These are phyloP conservation scores for Spathaspora hagerdaliae DNA, from an alignment of 805 yeast genomes.

Conservation along the genomic window DNA sequence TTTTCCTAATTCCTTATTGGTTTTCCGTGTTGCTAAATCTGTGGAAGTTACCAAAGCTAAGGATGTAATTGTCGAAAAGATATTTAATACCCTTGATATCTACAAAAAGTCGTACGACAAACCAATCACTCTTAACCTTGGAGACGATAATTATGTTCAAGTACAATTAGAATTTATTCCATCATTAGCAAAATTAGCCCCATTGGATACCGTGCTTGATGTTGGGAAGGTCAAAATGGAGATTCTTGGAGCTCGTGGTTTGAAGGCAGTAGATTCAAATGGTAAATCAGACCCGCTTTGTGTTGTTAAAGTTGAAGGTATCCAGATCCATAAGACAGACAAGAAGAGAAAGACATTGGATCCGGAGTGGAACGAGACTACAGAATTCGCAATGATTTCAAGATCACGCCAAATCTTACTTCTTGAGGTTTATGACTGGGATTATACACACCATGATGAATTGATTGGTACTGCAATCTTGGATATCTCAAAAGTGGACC, in stretches of 20 bases:
- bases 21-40: constrained; percentile 55
- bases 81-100: constrained; percentile 50
- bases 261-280: constrained; percentile 61
- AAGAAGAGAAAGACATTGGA: constrained; percentile 61
- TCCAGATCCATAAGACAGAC: constrained; percentile 53
- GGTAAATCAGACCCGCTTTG: constrained; percentile 78
- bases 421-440: constrained; percentile 69
- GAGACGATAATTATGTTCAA: constrained; percentile 33
- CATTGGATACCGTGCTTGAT: constrained; percentile 60
- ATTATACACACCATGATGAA: constrained; percentile 67
- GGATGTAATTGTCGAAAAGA: constrained; percentile 50
- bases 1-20: constrained; percentile 53
- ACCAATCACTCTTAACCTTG: constrained; percentile 45
- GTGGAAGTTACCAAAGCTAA: constrained; percentile 43
- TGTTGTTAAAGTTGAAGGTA: constrained; percentile 49
- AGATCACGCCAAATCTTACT: constrained; percentile 50
- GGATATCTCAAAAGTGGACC: constrained; percentile 48
- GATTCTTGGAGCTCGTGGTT: constrained; percentile 50
- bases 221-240: constrained; percentile 62
- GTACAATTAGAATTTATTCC: constrained; percentile 63
- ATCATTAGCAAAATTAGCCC: constrained; percentile 47
- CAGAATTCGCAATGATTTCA: constrained; percentile 58
- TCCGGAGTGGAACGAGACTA: constrained; percentile 74
- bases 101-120: constrained; percentile 44
- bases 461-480: constrained; percentile 49